Evolutionary conservation across 2,329 filamentous ascomycete species (phyloP).

Genomic region (Verticillium klebahnii): DNA sequence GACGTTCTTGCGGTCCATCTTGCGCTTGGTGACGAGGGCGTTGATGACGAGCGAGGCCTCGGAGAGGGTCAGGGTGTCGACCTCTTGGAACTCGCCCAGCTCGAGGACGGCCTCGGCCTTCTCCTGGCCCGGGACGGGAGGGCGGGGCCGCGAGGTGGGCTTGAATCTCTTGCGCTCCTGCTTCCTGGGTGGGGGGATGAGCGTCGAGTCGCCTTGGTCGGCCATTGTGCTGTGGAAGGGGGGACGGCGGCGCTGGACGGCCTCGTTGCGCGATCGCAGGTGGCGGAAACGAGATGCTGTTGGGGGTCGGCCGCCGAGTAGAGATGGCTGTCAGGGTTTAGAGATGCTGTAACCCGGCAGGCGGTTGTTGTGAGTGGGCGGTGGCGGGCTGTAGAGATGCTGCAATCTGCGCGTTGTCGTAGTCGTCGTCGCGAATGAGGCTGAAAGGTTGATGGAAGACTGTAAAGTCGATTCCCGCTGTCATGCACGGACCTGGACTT

Average conservation of each 20-base stretch:
- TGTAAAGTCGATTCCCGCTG: not conserved
- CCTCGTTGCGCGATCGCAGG: not conserved
- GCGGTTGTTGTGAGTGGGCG: not conserved
- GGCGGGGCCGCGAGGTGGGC: slow-evolving; percentile 61
- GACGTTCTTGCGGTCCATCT: slow-evolving; percentile 73
- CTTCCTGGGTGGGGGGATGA: not conserved
- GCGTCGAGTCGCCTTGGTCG: not conserved
- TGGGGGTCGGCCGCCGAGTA: not conserved
- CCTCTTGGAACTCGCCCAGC: slow-evolving; percentile 89
- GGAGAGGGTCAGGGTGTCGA: slow-evolving; percentile 86
- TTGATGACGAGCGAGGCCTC: slow-evolving; percentile 91
- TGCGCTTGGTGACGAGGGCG: slow-evolving; percentile 76
- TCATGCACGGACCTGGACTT: not conserved
- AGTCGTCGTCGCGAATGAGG: not conserved
- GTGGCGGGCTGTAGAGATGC: not conserved
- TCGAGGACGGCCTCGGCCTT: slow-evolving; percentile 77
- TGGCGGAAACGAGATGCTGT: not conserved
- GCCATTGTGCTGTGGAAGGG: not conserved
- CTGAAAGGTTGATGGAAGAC: not conserved
- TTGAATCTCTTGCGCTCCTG: not conserved
- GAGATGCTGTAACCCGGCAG: not conserved
- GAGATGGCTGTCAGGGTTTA: not conserved
- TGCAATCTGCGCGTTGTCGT: not conserved
- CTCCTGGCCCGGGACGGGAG: slow-evolving; percentile 71
- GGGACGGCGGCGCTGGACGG: not conserved